These are phyloP conservation scores for Solanum hybrid DNA, from an alignment of 305 asterid species.

Conservation along the genomic window DNA sequence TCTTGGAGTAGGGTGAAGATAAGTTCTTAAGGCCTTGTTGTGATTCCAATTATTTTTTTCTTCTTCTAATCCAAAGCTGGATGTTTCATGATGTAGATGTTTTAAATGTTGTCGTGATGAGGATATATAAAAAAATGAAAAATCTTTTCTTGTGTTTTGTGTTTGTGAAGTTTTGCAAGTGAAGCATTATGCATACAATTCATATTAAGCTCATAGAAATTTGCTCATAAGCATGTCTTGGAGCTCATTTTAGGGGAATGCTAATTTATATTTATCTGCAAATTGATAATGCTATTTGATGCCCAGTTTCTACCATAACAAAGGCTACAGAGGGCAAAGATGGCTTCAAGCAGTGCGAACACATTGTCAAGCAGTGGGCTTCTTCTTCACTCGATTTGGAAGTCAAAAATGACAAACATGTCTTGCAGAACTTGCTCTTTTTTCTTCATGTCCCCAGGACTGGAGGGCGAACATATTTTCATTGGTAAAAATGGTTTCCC, in stretches of 20 bases:
- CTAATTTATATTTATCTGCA: background rate
- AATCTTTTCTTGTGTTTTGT: background rate
- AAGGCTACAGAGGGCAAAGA: slow-evolving; percentile 33
- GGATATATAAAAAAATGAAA: background rate
- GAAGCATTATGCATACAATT: background rate
- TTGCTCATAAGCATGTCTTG: background rate
- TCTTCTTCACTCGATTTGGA: slow-evolving; percentile 52
- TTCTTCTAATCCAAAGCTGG: background rate
- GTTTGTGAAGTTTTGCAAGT: background rate
- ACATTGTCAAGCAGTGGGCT: slow-evolving; percentile 74
- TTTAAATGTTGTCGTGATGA: background rate
- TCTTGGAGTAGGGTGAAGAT: background rate
- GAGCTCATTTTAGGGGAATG: background rate
- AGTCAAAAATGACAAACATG: slow-evolving; percentile 51
- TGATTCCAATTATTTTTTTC: background rate
- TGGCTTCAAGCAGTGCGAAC: slow-evolving; percentile 52
- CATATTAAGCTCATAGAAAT: background rate
- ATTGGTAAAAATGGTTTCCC: slow-evolving; percentile 44
- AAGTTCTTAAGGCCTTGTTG: background rate
- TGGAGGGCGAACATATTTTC: slow-evolving; percentile 87
- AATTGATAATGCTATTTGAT: background rate
- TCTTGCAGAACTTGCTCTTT: slow-evolving; percentile 74
- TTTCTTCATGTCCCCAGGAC: slow-evolving; percentile 94
- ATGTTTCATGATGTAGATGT: background rate
- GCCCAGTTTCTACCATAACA: slow-evolving; percentile 34